A percentile compares a stretch with the other conserved stretches of the same genome.
Conservation (phyloP, 768 basidiomycete genomes). For the Suillus variegatus region DNA sequence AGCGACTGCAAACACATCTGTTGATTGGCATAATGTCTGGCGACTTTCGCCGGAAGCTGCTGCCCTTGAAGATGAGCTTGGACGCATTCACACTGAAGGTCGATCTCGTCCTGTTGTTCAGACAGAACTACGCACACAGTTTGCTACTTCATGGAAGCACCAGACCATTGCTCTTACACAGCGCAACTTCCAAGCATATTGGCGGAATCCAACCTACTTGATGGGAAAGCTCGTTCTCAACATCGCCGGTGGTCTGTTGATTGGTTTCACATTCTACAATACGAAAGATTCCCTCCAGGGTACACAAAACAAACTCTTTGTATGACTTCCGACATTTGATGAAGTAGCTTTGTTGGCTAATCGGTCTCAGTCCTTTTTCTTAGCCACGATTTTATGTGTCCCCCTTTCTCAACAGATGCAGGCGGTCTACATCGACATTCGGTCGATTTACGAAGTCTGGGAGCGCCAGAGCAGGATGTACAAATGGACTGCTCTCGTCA, state of each 20-base stretch:
- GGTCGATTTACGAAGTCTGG: conserved; percentile 63
- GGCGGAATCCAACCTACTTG: conserved; percentile 61
- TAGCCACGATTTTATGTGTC: conserved; percentile 51
- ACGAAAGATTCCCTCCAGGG: conserved; percentile 55
- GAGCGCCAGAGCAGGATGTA: conserved; percentile 69
- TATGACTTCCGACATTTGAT: conserved; percentile 30
- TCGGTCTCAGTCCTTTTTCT: conserved; percentile 45
- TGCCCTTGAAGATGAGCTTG: conserved; percentile 40
- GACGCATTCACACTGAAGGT: conserved; percentile 51
- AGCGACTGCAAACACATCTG: conserved; percentile 52
- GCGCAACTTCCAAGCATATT: conserved; percentile 49
- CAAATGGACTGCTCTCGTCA: conserved; percentile 59
- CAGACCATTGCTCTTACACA: conserved; percentile 46
- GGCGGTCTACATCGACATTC: conserved; percentile 57
- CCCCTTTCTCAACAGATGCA: conserved; percentile 66
- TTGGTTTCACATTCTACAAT: conserved; percentile 64
- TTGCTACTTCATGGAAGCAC: conserved; percentile 53
- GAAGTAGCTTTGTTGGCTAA: not conserved
- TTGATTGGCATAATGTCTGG: conserved; percentile 71
- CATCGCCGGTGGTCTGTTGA: conserved; percentile 54
- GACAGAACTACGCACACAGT: conserved; percentile 42
- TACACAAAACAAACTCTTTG: conserved; percentile 67
- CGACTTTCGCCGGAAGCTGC: conserved; percentile 45
- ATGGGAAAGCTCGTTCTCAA: conserved; percentile 60
- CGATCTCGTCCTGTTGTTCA: conserved; percentile 38